These are phyloP conservation scores for Salix brachista DNA, from an alignment of 345 rosid genomes.

Conservation along the genomic window DNA sequence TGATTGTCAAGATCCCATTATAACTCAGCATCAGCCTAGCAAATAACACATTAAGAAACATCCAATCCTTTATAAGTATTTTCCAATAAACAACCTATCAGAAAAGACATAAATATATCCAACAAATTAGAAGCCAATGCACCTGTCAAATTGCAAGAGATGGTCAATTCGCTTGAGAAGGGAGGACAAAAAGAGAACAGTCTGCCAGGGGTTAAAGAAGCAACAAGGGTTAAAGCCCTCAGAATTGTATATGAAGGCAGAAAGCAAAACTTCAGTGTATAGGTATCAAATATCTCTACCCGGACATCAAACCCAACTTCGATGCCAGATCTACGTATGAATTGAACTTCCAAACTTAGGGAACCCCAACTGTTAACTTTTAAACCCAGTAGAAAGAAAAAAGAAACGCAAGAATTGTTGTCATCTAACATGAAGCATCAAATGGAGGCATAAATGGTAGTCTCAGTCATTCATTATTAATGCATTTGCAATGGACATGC, in stretches of 20 bases:
- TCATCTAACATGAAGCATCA: too few relatives aligned
- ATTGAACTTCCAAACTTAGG: too few relatives aligned
- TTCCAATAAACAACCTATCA: background rate
- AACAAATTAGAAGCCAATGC: slow-evolving; percentile 15
- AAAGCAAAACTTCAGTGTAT: background rate
- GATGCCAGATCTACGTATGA: too few relatives aligned
- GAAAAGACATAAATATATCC: background rate
- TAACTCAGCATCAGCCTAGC: slow-evolving; percentile 91
- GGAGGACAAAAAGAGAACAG: slow-evolving; percentile 65
- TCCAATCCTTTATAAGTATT: background rate
- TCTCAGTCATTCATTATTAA: too few relatives aligned
- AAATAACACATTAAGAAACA: slow-evolving; percentile 10
- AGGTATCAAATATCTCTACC: background rate
- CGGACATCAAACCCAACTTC: background rate
- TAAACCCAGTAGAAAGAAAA: too few relatives aligned
- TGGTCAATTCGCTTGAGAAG: slow-evolving; percentile 94
- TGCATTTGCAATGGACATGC: too few relatives aligned
- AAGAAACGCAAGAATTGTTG: too few relatives aligned
- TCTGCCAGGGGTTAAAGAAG: slow-evolving; percentile 50
- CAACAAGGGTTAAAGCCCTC: slow-evolving; percentile 9
- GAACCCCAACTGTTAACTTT: too few relatives aligned
- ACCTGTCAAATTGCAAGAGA: slow-evolving; percentile 96
- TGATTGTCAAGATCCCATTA: slow-evolving; percentile 82
- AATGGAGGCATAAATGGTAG: too few relatives aligned
- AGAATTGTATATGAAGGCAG: slow-evolving; percentile 6